These are phyloP conservation scores for Triglochin maritima DNA, from an alignment of 106 monocot species.

Conservation along the genomic window DNA sequence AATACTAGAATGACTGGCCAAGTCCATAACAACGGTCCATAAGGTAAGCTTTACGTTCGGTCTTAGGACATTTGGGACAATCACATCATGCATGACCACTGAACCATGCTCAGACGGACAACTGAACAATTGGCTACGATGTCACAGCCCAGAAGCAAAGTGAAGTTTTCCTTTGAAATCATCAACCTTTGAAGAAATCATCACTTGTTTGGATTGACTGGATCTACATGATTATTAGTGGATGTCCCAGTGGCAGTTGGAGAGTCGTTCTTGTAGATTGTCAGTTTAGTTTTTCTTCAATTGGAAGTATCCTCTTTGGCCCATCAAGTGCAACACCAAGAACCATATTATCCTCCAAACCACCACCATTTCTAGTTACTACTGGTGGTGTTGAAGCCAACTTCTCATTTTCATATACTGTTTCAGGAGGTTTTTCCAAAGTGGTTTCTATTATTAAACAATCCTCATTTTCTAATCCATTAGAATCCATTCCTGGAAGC, in stretches of 20 bases:
- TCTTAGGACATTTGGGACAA: no score
- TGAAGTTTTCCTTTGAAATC: neutral
- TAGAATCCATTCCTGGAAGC: no score
- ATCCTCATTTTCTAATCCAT: no score
- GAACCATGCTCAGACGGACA: no score
- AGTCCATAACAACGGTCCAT: no score
- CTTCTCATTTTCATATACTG: neutral
- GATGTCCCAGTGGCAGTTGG: neutral
- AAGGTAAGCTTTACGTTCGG: no score
- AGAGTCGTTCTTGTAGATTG: neutral
- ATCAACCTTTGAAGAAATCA: neutral
- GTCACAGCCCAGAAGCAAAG: neutral
- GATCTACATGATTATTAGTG: neutral
- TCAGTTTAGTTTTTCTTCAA: neutral
- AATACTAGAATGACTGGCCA: no score
- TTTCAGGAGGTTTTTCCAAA: neutral
- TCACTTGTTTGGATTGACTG: no score
- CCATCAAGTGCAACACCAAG: slow-evolving; percentile 1
- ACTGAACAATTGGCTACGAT: no score
- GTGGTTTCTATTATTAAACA: neutral
- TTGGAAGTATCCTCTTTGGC: neutral
- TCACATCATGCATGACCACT: no score
- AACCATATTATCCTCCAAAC: neutral
- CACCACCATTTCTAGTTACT: neutral
- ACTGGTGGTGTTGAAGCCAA: neutral